Conservation (phyloP, 2,329 filamentous ascomycete species). For the Parastagonospora nodorum region DNA sequence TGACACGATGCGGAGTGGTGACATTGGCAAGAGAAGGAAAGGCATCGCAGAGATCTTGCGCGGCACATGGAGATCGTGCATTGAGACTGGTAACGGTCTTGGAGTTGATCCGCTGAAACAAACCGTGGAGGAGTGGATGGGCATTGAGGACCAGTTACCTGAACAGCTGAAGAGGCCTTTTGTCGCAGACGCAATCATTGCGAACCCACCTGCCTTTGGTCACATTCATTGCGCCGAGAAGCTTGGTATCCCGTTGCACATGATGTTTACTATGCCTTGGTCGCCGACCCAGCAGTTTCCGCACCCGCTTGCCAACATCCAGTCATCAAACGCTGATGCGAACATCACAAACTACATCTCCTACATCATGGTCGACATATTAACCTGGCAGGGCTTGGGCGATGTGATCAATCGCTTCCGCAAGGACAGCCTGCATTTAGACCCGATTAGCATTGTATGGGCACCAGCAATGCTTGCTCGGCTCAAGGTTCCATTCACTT, state of each 20-base stretch:
- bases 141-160: slow-evolving; percentile 44
- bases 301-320: slow-evolving; percentile 83
- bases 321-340: slow-evolving; percentile 74
- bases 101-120: slow-evolving; percentile 58
- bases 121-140: slow-evolving; percentile 58
- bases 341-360: slow-evolving; percentile 82
- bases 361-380: slow-evolving; percentile 84
- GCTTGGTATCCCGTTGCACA: slow-evolving; percentile 73
- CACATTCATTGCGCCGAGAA: slow-evolving; percentile 78
- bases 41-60: slow-evolving; percentile 80
- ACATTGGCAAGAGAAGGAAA: slow-evolving; percentile 73
- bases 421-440: slow-evolving; percentile 73
- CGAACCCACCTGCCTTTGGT: slow-evolving; percentile 77
- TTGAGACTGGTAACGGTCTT: slow-evolving; percentile 74
- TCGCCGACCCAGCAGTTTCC: slow-evolving; percentile 83
- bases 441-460: slow-evolving; percentile 79
- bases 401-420: slow-evolving; percentile 91
- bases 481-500: slow-evolving; percentile 81
- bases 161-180: slow-evolving; percentile 62
- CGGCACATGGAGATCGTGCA: slow-evolving; percentile 85
- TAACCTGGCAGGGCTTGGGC: slow-evolving; percentile 91
- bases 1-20: slow-evolving; percentile 75
- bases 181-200: slow-evolving; percentile 81
- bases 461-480: slow-evolving; percentile 79
- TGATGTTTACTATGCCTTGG: slow-evolving; percentile 98